Evolutionary conservation across 2,329 filamentous ascomycete species (phyloP).

Genomic region (Colletotrichum lindemuthianum): DNA sequence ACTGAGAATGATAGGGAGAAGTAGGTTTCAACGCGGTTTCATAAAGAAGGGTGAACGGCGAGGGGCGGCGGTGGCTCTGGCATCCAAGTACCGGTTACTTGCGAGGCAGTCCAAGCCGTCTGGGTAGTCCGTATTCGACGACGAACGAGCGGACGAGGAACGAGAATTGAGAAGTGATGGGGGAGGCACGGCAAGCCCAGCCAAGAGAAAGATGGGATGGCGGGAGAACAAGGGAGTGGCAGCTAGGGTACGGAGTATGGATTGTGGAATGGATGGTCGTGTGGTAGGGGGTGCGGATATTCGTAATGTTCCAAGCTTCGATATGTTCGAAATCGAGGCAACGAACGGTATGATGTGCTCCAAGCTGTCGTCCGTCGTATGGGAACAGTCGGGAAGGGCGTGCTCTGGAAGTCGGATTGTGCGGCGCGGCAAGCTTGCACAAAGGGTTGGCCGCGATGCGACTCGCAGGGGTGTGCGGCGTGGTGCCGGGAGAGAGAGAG

Average conservation of each 20-base stretch:
- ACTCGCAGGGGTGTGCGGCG: conserved; percentile 23
- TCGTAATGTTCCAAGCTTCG: conserved; percentile 20
- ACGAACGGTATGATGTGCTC: conserved; percentile 25
- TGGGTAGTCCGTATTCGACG: conserved; percentile 13
- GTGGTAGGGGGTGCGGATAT: neutral
- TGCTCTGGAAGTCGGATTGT: conserved; percentile 21
- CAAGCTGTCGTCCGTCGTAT: conserved; percentile 12
- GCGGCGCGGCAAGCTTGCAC: conserved; percentile 2
- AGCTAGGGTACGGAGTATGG: neutral
- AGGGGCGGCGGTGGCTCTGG: conserved; percentile 14
- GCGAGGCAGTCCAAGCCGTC: conserved; percentile 7
- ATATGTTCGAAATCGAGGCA: conserved; percentile 17
- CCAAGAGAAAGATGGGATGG: conserved; percentile 27
- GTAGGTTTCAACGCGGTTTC: conserved; percentile 35
- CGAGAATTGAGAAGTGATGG: conserved; percentile 23
- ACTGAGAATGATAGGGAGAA: conserved; percentile 34
- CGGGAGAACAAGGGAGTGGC: conserved; percentile 23
- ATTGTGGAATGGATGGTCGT: neutral
- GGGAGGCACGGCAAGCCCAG: conserved; percentile 3
- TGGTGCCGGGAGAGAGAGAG: conserved; percentile 32
- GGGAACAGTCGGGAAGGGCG: neutral
- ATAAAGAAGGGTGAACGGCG: conserved; percentile 25
- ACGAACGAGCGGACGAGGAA: conserved; percentile 30
- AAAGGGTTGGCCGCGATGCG: neutral
- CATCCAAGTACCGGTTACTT: conserved; percentile 32